Conservation (phyloP, 2,329 filamentous ascomycete genomes). For the Macroventuria anomochaeta region DNA sequence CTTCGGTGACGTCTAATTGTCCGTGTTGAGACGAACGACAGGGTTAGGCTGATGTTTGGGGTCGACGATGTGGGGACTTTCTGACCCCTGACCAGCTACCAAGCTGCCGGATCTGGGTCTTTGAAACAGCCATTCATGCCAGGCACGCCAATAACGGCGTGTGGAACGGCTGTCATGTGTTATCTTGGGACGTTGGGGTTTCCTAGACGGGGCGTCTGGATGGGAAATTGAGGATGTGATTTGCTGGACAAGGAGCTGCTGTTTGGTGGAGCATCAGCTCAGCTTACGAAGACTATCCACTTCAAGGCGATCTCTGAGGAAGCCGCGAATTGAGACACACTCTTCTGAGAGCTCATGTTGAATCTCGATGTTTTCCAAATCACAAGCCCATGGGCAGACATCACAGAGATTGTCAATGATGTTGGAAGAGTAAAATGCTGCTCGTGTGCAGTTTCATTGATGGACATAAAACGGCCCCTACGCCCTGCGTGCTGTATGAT, state of each 20-base stretch:
- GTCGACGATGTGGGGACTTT: slow-evolving; percentile 1
- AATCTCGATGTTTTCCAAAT: background rate
- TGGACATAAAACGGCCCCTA: slow-evolving; percentile 3
- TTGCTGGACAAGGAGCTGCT: slow-evolving; percentile 3
- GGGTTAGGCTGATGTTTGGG: slow-evolving; percentile 4
- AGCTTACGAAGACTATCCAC: background rate
- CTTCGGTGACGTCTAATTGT: slow-evolving; percentile 9
- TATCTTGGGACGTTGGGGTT: slow-evolving; percentile 7
- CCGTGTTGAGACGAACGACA: slow-evolving; percentile 17
- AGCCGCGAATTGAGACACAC: background rate
- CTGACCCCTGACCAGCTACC: slow-evolving; percentile 14
- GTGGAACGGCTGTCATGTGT: slow-evolving; percentile 13
- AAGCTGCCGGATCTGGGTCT: slow-evolving; percentile 4
- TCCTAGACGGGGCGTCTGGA: background rate
- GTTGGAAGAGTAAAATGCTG: background rate
- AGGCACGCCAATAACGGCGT: slow-evolving; percentile 12
- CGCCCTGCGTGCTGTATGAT: slow-evolving; percentile 13
- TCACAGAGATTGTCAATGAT: background rate
- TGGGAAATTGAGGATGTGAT: background rate
- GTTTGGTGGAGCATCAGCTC: background rate
- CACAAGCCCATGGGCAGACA: background rate
- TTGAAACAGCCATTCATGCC: slow-evolving; percentile 17
- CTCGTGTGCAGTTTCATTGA: slow-evolving; percentile 1
- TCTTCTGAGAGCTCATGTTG: background rate
- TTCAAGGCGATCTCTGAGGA: background rate